phyloP scores from a whole-genome alignment of 2,329 filamentous ascomycete species.

The Penicillium freii region DNA sequence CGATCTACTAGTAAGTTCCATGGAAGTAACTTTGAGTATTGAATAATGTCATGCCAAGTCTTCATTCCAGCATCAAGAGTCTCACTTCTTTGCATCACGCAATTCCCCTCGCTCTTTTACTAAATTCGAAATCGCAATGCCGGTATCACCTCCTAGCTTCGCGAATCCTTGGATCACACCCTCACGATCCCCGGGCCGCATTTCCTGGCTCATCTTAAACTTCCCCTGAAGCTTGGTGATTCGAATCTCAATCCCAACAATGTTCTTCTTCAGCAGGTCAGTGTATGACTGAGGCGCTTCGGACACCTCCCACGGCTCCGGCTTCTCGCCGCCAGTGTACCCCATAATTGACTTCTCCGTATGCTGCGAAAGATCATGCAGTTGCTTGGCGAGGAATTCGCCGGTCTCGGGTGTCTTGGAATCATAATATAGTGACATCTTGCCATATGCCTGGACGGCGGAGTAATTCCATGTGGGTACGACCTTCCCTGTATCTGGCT shows the following conservation, averaged over 20 bases:
- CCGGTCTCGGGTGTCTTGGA: slow-evolving; percentile 49
- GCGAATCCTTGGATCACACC: slow-evolving; percentile 60
- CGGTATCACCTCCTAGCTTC: slow-evolving; percentile 42
- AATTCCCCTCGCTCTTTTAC: slow-evolving; percentile 21
- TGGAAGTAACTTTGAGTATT: background rate
- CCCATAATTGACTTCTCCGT: slow-evolving; percentile 59
- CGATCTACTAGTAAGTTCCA: background rate
- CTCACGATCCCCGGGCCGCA: slow-evolving; percentile 50
- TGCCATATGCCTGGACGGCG: slow-evolving; percentile 63
- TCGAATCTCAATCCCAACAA: slow-evolving; percentile 60
- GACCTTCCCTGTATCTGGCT: slow-evolving; percentile 62
- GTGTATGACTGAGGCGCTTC: slow-evolving; percentile 61
- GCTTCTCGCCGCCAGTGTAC: slow-evolving; percentile 49
- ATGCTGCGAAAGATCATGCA: slow-evolving; percentile 16
- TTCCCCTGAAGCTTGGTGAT: slow-evolving; percentile 58
- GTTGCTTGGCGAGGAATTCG: slow-evolving; percentile 50
- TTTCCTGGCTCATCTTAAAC: slow-evolving; percentile 67
- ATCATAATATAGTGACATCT: slow-evolving; percentile 54
- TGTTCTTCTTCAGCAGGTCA: slow-evolving; percentile 56
- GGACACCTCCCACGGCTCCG: slow-evolving; percentile 54
- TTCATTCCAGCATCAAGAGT: background rate
- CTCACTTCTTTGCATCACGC: slow-evolving; percentile 8
- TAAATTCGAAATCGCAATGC: slow-evolving; percentile 26
- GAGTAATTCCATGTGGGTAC: slow-evolving; percentile 70
- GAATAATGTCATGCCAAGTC: too few species aligned